A percentile compares a stretch with the other conserved stretches of the same genome.
phyloP scores from a whole-genome alignment of 305 asterid species.

The Rubia peregrina region DNA sequence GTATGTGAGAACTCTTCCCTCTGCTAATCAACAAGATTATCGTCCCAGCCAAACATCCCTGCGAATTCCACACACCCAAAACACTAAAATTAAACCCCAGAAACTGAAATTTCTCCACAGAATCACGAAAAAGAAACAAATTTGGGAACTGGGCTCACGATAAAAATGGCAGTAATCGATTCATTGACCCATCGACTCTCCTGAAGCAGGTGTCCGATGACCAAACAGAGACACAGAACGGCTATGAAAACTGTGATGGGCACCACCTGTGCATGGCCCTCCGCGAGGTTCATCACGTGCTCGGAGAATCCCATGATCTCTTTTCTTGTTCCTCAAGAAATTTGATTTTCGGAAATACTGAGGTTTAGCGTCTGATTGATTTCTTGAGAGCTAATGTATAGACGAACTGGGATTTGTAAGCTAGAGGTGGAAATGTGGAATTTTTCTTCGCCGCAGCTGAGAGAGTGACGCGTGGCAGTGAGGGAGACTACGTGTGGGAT shows the following conservation, averaged over 20 bases:
- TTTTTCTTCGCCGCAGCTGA: background rate
- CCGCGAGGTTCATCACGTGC: slow-evolving; percentile 1
- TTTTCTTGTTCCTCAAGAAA: background rate
- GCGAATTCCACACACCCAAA: background rate
- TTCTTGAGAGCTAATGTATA: background rate
- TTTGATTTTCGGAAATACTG: background rate
- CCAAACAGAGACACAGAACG: slow-evolving; percentile 64
- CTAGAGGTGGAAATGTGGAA: background rate
- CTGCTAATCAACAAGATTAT: slow-evolving; percentile 62
- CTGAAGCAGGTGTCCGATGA: slow-evolving; percentile 71
- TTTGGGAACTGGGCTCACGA: slow-evolving; percentile 27
- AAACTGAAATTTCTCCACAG: background rate
- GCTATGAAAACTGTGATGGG: slow-evolving; percentile 75
- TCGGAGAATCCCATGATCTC: slow-evolving; percentile 11
- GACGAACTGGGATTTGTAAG: background rate
- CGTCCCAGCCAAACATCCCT: slow-evolving; percentile 66
- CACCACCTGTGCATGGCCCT: slow-evolving; percentile 43
- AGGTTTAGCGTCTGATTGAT: background rate
- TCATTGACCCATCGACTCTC: slow-evolving; percentile 90
- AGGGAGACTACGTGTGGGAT: slow-evolving; percentile 1
- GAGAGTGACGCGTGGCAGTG: slow-evolving; percentile 9
- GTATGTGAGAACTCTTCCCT: slow-evolving; percentile 72
- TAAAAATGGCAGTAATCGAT: slow-evolving; percentile 75
- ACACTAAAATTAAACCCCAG: background rate
- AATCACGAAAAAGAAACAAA: background rate